A percentile compares a stretch with the other conserved stretches of the same genome.
phyloP scores from a whole-genome alignment of 2,329 filamentous ascomycete genomes.

The Nigrograna mackinnonii region DNA sequence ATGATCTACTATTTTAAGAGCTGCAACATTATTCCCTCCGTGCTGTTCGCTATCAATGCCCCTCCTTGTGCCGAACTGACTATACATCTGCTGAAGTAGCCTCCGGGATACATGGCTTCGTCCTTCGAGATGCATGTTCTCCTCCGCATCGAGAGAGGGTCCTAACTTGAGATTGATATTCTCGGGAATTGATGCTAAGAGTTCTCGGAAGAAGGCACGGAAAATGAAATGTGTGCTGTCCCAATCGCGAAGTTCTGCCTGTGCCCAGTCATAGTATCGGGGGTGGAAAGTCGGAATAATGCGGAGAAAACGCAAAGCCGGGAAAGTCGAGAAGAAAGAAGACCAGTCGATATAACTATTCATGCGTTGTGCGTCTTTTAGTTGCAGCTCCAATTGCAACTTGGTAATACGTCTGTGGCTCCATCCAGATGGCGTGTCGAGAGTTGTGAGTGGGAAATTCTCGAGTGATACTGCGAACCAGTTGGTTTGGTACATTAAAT shows the following conservation, averaged over 20 bases:
- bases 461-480: slow-evolving; percentile 31
- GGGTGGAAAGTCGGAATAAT: slow-evolving; percentile 30
- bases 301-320: slow-evolving; percentile 21
- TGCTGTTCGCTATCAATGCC: slow-evolving; percentile 3
- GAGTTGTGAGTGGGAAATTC: slow-evolving; percentile 20
- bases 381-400: slow-evolving; percentile 28
- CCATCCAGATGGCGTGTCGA: slow-evolving; percentile 30
- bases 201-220: slow-evolving; percentile 31
- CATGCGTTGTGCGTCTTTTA: slow-evolving; percentile 35
- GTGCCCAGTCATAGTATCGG: slow-evolving; percentile 33
- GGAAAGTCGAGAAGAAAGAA: slow-evolving; percentile 24
- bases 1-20: too few species aligned
- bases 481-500: slow-evolving; percentile 29
- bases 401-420: slow-evolving; percentile 22
- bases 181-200: slow-evolving; percentile 22
- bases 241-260: slow-evolving; percentile 25
- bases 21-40: too few species aligned
- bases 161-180: slow-evolving; percentile 23
- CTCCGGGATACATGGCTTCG: slow-evolving; percentile 9
- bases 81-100: slow-evolving; percentile 25
- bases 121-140: slow-evolving; percentile 20
- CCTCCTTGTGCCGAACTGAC: slow-evolving; percentile 16
- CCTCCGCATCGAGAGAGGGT: slow-evolving; percentile 5
- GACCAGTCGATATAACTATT: slow-evolving; percentile 35
- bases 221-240: slow-evolving; percentile 24